Conservation (phyloP, 2,329 filamentous ascomycete species). For the Dactylellina parvicollis region DNA sequence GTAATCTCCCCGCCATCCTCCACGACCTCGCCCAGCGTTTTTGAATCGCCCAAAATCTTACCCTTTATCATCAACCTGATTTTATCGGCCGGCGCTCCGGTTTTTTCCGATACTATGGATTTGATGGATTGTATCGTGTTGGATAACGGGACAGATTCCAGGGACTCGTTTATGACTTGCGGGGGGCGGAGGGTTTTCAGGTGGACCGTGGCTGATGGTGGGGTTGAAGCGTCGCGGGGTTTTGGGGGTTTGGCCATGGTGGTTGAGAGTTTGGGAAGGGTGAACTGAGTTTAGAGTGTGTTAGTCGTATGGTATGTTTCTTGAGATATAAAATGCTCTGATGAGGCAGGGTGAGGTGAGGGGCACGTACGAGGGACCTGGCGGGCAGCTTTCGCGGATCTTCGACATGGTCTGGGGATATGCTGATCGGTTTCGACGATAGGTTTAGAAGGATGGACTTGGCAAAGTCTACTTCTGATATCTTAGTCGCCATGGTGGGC, state of each 20-base stretch:
- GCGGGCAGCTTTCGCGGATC: slow-evolving; percentile 81
- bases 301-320: slow-evolving; percentile 42
- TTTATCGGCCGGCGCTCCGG: slow-evolving; percentile 75
- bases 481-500: slow-evolving; percentile 74
- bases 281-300: slow-evolving; percentile 67
- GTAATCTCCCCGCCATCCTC: slow-evolving; percentile 65
- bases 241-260: slow-evolving; percentile 65
- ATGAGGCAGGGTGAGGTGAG: slow-evolving; percentile 32
- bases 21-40: slow-evolving; percentile 77
- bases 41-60: slow-evolving; percentile 82
- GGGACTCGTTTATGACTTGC: slow-evolving; percentile 70
- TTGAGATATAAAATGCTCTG: slow-evolving; percentile 14
- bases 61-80: slow-evolving; percentile 87
- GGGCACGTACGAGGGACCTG: slow-evolving; percentile 73
- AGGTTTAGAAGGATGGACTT: slow-evolving; percentile 82
- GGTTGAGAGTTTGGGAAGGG: slow-evolving; percentile 74
- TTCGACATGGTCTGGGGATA: slow-evolving; percentile 89
- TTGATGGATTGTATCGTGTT: slow-evolving; percentile 85
- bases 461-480: slow-evolving; percentile 85
- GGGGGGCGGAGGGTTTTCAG: slow-evolving; percentile 83
- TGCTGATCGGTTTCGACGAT: slow-evolving; percentile 79
- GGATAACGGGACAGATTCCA: slow-evolving; percentile 71
- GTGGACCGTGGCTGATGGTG: slow-evolving; percentile 65
- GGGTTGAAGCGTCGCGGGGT: slow-evolving; percentile 62
- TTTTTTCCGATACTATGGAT: slow-evolving; percentile 71